These are phyloP conservation scores for Xylaria acuta DNA, from an alignment of 495 filamentous ascomycete genomes.

Conservation along the genomic window DNA sequence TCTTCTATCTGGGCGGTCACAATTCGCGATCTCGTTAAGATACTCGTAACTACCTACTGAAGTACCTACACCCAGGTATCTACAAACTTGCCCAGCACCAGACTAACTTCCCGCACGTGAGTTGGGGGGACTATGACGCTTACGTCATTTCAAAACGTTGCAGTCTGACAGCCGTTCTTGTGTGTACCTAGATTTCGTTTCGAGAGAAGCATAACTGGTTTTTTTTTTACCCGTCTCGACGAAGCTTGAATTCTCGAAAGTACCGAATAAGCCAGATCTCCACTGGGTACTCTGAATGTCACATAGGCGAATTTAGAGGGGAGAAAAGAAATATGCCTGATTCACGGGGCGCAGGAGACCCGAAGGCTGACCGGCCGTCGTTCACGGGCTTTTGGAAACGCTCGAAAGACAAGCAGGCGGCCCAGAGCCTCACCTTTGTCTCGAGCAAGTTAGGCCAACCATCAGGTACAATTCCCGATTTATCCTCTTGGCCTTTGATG, in stretches of 20 bases:
- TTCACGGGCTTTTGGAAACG: conserved; percentile 48
- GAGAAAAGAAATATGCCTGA: neutral
- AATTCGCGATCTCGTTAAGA: neutral
- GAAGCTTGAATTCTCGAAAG: neutral
- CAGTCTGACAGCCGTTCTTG: neutral
- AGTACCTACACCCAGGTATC: neutral
- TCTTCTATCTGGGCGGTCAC: neutral
- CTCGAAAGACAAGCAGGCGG: conserved; percentile 39
- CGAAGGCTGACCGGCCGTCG: conserved; percentile 35
- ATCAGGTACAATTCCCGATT: conserved; percentile 30
- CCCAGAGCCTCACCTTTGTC: conserved; percentile 45
- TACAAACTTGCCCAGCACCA: neutral
- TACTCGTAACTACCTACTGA: neutral
- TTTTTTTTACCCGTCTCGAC: neutral
- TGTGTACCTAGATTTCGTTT: neutral
- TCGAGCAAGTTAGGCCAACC: conserved; percentile 34
- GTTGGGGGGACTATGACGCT: conserved; percentile 3
- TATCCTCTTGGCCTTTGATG: neutral
- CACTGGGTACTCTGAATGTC: neutral
- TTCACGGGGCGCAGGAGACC: neutral
- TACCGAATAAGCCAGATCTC: neutral
- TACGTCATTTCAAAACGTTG: conserved; percentile 14
- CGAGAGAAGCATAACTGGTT: neutral
- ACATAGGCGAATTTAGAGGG: neutral
- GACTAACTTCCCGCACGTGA: neutral